Evolutionary conservation across 2,329 filamentous ascomycete genomes (phyloP).

Genomic region (Corinectria fuckeliana): DNA sequence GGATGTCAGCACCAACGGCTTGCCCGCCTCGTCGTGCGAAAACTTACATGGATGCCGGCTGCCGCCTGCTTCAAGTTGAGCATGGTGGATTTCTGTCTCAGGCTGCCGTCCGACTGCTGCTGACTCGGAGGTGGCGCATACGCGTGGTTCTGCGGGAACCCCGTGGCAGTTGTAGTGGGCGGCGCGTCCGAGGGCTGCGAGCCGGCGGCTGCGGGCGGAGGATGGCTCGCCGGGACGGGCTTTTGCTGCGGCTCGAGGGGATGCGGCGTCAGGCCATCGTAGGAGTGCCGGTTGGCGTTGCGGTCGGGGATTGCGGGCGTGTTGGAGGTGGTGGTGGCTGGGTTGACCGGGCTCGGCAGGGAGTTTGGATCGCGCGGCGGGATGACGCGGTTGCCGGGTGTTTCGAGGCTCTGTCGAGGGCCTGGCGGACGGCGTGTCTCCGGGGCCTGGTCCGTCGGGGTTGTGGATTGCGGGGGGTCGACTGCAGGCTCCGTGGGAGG

Average conservation of each 20-base stretch:
- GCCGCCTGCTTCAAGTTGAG: conserved; percentile 34
- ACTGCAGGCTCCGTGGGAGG: not conserved
- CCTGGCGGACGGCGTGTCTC: conserved; percentile 10
- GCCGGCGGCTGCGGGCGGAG: conserved; percentile 14
- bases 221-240: not conserved
- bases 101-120: not conserved
- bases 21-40: accelerated
- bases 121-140: not conserved
- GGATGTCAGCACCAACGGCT: not conserved
- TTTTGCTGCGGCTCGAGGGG: conserved; percentile 12
- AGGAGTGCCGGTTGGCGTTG: conserved; percentile 9
- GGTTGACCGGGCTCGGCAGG: not conserved
- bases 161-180: not conserved
- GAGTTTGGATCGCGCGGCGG: conserved; percentile 28
- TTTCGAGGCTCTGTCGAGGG: conserved; percentile 33
- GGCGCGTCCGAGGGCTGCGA: conserved; percentile 18
- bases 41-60: conserved; percentile 30
- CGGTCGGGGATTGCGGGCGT: conserved; percentile 29
- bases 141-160: not conserved
- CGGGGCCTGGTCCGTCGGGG: conserved; percentile 7
- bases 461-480: not conserved
- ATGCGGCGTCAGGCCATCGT: conserved; percentile 1
- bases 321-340: not conserved
- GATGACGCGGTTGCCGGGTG: conserved; percentile 32
- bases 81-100: conserved; percentile 23